Evolutionary conservation across 495 filamentous ascomycete genomes (phyloP).

Genomic region (Neurospora sp.): DNA sequence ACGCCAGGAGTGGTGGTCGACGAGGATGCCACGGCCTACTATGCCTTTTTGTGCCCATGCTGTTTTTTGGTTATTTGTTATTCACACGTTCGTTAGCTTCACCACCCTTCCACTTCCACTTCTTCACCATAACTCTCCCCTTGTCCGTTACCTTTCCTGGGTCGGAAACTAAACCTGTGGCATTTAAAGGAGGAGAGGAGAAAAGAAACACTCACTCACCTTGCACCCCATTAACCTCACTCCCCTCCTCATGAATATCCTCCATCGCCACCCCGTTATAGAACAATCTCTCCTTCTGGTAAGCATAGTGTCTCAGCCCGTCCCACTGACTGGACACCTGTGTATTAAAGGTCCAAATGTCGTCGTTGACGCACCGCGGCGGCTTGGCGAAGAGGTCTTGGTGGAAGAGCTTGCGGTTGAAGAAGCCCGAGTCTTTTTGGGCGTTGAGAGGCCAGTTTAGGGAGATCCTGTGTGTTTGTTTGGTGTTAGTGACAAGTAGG

Average conservation of each 20-base stretch:
- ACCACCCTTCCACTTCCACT: constrained; percentile 17
- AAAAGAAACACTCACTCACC: constrained; percentile 24
- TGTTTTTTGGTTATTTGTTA: background rate
- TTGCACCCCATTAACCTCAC: constrained; percentile 38
- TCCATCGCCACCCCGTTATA: constrained; percentile 52
- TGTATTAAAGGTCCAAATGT: constrained; percentile 51
- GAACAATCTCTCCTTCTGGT: constrained; percentile 44
- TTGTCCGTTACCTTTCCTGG: background rate
- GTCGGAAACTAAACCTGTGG: background rate
- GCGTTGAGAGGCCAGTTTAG: constrained; percentile 37
- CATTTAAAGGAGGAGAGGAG: background rate
- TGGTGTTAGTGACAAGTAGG: background rate
- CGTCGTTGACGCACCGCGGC: constrained; percentile 42
- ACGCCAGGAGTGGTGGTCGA: constrained; percentile 49
- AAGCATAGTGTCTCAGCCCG: constrained; percentile 37
- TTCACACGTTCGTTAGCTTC: background rate
- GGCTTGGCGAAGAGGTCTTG: constrained; percentile 29
- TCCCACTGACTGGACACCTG: constrained; percentile 41
- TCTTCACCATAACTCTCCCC: background rate
- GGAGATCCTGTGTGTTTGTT: constrained; percentile 23
- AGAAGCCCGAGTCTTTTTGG: constrained; percentile 27
- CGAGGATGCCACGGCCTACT: constrained; percentile 46
- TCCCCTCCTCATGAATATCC: constrained; percentile 39
- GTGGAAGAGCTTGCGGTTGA: constrained; percentile 29
- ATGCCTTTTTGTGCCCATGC: constrained; percentile 43